phyloP scores from a whole-genome alignment of 2,329 filamentous ascomycete genomes.

The Colletotrichum caudatum region DNA sequence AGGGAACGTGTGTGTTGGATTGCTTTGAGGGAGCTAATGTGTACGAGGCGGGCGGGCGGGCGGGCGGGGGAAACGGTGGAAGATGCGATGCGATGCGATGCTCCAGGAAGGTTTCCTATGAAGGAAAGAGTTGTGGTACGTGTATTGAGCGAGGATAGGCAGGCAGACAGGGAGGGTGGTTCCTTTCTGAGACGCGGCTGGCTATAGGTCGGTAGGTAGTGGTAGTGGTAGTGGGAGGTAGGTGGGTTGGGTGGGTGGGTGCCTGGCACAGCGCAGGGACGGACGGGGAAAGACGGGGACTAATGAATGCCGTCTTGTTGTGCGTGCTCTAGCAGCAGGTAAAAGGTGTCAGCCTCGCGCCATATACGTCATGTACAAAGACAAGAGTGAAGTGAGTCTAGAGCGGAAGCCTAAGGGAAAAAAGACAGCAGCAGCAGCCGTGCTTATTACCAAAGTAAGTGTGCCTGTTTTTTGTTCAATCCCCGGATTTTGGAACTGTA shows the following conservation, averaged over 20 bases:
- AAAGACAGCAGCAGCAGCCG: too few species aligned
- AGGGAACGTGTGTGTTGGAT: not conserved
- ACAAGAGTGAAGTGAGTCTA: too few species aligned
- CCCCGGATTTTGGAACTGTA: not conserved
- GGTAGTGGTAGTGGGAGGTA: not conserved
- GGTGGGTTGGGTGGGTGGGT: constrained; percentile 19
- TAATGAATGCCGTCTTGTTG: not conserved
- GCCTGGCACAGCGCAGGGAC: constrained; percentile 8
- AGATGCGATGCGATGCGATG: constrained; percentile 3
- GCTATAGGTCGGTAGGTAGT: constrained; percentile 3
- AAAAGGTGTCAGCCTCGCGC: constrained; percentile 35
- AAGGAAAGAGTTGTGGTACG: not conserved
- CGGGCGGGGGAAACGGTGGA: not conserved
- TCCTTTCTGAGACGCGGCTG: constrained; percentile 27
- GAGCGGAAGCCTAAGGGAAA: not conserved
- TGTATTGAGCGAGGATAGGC: not conserved
- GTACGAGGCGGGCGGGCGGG: not conserved
- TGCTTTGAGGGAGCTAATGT: not conserved
- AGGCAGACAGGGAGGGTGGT: not conserved
- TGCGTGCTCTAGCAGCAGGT: constrained; percentile 14
- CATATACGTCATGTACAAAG: constrained; percentile 33
- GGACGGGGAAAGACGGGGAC: constrained; percentile 32
- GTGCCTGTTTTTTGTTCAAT: not conserved
- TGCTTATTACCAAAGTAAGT: not conserved
- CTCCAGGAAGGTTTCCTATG: constrained; percentile 1